Percentiles rank a stretch among this genome's conserved stretches.
phyloP scores from a whole-genome alignment of 495 filamentous ascomycete species.

The Penicillium longicatenatum region DNA sequence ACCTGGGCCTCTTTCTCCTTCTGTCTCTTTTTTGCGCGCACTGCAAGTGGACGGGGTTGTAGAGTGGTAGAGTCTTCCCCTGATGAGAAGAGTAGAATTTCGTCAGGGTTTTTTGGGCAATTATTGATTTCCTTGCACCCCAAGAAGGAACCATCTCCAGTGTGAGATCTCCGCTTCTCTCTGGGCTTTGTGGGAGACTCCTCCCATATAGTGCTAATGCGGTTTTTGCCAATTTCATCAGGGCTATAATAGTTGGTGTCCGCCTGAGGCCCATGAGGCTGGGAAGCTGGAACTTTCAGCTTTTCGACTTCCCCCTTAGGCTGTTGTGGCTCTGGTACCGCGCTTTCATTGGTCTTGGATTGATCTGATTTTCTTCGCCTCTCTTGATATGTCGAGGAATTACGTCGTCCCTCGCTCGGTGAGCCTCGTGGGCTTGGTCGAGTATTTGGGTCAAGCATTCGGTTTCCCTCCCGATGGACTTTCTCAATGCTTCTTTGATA shows the following conservation, averaged over 20 bases:
- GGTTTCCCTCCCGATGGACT: conserved; percentile 30
- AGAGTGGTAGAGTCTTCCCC: conserved; percentile 29
- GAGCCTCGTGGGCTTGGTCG: conserved; percentile 35
- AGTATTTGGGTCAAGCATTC: conserved; percentile 36
- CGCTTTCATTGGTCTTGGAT: conserved; percentile 29
- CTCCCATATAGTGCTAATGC: conserved; percentile 44
- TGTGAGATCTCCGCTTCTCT: conserved; percentile 23
- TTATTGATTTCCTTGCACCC: conserved; percentile 48
- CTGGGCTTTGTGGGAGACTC: conserved; percentile 33
- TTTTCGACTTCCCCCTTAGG: conserved; percentile 11
- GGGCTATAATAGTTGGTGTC: conserved; percentile 40
- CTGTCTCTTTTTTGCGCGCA: conserved; percentile 28
- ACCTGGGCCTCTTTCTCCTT: conserved; percentile 23
- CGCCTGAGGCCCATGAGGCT: conserved; percentile 5
- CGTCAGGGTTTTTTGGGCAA: conserved; percentile 42
- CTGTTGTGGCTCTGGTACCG: conserved; percentile 7
- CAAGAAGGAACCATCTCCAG: conserved; percentile 49
- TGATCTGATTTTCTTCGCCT: conserved; percentile 4
- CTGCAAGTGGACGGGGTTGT: conserved; percentile 27
- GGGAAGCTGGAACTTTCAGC: conserved; percentile 4
- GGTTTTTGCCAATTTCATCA: conserved; percentile 45
- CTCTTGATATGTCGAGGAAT: neutral
- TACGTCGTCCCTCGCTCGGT: conserved; percentile 26
- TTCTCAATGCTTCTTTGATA: conserved; percentile 45
- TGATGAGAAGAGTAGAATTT: conserved; percentile 42